Base-by-base conservation (phyloP, 2,329 filamentous ascomycete species). In the Colletotrichum gloeosporioides region DNA sequence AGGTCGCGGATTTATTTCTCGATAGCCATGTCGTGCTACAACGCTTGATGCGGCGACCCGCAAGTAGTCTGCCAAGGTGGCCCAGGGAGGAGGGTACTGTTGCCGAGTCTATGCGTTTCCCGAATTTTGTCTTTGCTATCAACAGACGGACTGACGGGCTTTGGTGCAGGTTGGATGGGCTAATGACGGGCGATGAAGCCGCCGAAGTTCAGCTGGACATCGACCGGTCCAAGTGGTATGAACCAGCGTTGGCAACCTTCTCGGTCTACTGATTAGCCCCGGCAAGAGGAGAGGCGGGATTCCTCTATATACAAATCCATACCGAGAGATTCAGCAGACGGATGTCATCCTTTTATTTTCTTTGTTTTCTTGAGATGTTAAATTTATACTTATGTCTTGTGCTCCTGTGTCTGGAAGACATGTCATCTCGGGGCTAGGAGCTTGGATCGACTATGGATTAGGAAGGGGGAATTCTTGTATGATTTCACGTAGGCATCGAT, bases 391-490 rank as follows among this genome's bases (percentile, higher is more conserved):
- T n/a, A 3, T 12, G 6, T 36, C 0, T 6, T 44, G 39, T 44
- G 1, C 39, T 44, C 0, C 18, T 10, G 12, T n/a, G 39, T 6
- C 9, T 49, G 39, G 8, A 49, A 49, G 9, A 4, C 18, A n/a
- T 3, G 9, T 44, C 8, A n/a, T 44, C 18, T 1, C 9, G 0
- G 0, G 39, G 9, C 9, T 44, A 3, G 39, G 8, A 39, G 16
- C 3, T 10, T 3, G 18, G 18, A 12, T 12, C 39, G 3, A n/a
- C 18, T n/a, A 4, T 44, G 39, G 39, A 4, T 6, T n/a, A 44
- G 10, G 0, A n/a, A 49, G 6, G 39, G 9, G 18, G 18, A 0
- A 2, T 49, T n/a, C 3, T 49, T 7, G 39, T n/a, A 49, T 4
- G 39, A 49, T 49, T 44, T n/a, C 39, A 22, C 18, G 18, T 49